Evolutionary conservation across 345 rosid species (phyloP).

Genomic region (Linum tenue): DNA sequence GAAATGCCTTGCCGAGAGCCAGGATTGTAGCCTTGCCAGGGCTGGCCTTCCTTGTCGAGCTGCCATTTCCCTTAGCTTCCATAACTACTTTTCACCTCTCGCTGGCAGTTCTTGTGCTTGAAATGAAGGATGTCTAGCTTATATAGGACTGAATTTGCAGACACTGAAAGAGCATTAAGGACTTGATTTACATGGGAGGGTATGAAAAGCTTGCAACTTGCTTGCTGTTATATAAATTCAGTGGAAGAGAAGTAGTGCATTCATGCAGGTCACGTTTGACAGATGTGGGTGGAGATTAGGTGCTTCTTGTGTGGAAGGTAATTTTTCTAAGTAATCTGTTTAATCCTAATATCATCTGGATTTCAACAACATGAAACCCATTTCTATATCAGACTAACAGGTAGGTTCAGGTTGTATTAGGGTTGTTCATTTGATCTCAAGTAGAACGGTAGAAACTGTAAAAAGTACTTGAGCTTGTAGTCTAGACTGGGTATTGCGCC

Average conservation of each 20-base stretch:
- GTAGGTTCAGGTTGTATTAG: too few species aligned
- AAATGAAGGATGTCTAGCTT: background rate
- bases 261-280: constrained; percentile 1
- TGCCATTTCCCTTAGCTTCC: background rate
- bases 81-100: background rate
- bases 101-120: background rate
- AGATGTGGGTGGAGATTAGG: background rate
- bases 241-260: background rate
- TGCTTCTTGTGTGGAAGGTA: background rate
- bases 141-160: background rate
- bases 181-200: background rate
- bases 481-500: too few species aligned
- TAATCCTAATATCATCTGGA: too few species aligned
- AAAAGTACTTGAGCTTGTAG: too few species aligned
- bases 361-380: too few species aligned
- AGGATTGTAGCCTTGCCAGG: constrained; percentile 79
- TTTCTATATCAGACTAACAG: too few species aligned
- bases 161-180: too few species aligned
- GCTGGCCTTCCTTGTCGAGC: constrained; percentile 32
- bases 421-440: too few species aligned
- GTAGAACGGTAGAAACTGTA: too few species aligned
- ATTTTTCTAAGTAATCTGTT: background rate
- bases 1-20: constrained; percentile 92
- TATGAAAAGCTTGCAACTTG: background rate
- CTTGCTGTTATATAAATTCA: background rate